A percentile compares a stretch with the other conserved stretches of the same genome.
These are phyloP conservation scores for Phyllosticta paracitricarpa DNA, from an alignment of 2,329 filamentous ascomycete genomes.

Conservation along the genomic window DNA sequence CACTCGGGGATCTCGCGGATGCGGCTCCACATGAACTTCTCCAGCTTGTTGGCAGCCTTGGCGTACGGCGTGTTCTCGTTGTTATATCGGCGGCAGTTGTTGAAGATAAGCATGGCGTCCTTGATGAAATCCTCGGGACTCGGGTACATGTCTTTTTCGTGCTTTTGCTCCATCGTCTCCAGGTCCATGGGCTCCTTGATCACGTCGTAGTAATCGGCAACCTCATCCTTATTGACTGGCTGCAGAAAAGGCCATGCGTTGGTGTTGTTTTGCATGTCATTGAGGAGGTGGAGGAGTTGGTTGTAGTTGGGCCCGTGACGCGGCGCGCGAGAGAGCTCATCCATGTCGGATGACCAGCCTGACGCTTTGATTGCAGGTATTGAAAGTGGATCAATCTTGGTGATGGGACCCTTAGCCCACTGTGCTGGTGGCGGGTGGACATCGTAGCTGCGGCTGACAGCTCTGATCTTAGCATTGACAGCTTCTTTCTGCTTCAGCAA, in stretches of 20 bases:
- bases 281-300: conserved; percentile 82
- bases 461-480: conserved; percentile 87
- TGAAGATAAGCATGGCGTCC: conserved; percentile 81
- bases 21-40: conserved; percentile 90
- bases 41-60: conserved; percentile 87
- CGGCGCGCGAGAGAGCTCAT: conserved; percentile 86
- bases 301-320: conserved; percentile 96
- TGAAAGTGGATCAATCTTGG: conserved; percentile 71
- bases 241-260: conserved; percentile 91
- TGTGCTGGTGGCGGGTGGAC: conserved; percentile 76
- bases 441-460: conserved; percentile 79
- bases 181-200: conserved; percentile 98
- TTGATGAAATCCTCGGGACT: conserved; percentile 86
- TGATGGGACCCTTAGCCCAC: conserved; percentile 55
- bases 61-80: conserved; percentile 91
- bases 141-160: conserved; percentile 85
- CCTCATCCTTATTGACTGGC: conserved; percentile 90
- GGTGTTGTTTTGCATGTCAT: conserved; percentile 88
- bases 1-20: conserved; percentile 89
- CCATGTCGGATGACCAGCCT: conserved; percentile 96
- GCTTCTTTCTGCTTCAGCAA: conserved; percentile 94
- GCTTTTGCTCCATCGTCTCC: conserved; percentile 88
- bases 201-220: conserved; percentile 97
- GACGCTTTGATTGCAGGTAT: conserved; percentile 82
- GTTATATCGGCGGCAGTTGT: conserved; percentile 94